Conservation (phyloP, 2,329 filamentous ascomycete species). For the Fusarium sublunatum region DNA sequence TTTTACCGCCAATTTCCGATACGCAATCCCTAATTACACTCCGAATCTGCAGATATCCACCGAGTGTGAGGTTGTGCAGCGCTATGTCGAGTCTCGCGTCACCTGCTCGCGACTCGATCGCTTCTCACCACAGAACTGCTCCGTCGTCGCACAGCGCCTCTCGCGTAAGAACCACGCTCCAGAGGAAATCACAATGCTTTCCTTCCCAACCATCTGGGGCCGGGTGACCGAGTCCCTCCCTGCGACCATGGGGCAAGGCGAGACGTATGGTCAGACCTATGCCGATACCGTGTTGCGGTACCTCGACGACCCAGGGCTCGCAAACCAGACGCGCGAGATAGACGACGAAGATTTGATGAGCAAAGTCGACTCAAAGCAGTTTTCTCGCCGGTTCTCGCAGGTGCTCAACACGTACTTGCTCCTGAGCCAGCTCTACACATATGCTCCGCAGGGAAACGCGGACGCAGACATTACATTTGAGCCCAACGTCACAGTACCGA, state of each 20-base stretch:
- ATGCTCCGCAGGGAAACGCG: not conserved
- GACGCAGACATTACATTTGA: not conserved
- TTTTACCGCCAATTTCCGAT: not conserved
- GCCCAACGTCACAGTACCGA: not conserved
- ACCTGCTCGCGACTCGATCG: not conserved
- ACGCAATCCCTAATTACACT: not conserved
- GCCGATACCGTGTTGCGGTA: not conserved
- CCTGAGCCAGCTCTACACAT: conserved; percentile 5
- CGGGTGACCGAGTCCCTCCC: not conserved
- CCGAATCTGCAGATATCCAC: not conserved
- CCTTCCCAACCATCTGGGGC: not conserved
- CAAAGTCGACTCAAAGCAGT: not conserved
- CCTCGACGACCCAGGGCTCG: not conserved
- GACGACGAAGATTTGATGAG: not conserved
- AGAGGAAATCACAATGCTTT: not conserved
- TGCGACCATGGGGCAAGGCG: not conserved
- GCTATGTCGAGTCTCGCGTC: conserved; percentile 26
- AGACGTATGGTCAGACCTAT: not conserved
- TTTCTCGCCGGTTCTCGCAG: conserved; percentile 16
- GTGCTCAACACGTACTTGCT: conserved; percentile 26
- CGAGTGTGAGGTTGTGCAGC: conserved; percentile 6
- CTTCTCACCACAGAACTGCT: conserved; percentile 6
- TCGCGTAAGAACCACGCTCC: not conserved
- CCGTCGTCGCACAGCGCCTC: conserved; percentile 8
- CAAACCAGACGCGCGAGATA: not conserved